These are phyloP conservation scores for Boletus tomentosulus DNA, from an alignment of 768 basidiomycete species.

Conservation along the genomic window DNA sequence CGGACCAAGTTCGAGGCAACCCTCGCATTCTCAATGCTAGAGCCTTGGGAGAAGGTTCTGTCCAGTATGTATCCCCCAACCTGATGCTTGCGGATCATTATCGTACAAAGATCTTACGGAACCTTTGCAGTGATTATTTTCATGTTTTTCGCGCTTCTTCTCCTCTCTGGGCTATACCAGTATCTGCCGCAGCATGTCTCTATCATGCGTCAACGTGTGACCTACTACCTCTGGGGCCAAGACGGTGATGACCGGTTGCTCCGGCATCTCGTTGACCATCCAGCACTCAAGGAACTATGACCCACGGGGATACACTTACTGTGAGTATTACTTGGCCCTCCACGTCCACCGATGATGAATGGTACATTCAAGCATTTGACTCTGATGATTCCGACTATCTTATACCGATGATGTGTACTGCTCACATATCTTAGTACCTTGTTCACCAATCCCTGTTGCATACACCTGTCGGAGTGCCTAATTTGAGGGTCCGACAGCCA, in stretches of 20 bases:
- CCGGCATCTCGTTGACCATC: slow-evolving; percentile 25
- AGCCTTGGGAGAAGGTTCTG: slow-evolving; percentile 66
- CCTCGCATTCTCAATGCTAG: slow-evolving; percentile 57
- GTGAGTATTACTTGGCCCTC: slow-evolving; percentile 12
- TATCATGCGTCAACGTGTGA: slow-evolving; percentile 50
- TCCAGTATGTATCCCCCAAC: slow-evolving; percentile 41
- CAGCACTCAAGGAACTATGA: slow-evolving; percentile 29
- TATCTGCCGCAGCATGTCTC: slow-evolving; percentile 60
- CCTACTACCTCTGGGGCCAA: slow-evolving; percentile 63
- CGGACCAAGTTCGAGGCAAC: slow-evolving; percentile 45
- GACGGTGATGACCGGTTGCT: slow-evolving; percentile 38
- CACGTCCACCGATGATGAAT: slow-evolving; percentile 4
- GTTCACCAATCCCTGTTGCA: slow-evolving; percentile 1
- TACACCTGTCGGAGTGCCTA: not conserved
- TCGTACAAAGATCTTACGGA: slow-evolving; percentile 4
- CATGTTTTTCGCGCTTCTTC: slow-evolving; percentile 37
- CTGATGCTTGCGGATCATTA: not conserved
- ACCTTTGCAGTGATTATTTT: slow-evolving; percentile 39
- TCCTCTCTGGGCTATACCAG: slow-evolving; percentile 48
- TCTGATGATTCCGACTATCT: slow-evolving; percentile 10
- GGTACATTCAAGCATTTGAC: slow-evolving; percentile 2
- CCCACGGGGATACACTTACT: not conserved
- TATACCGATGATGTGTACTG: slow-evolving; percentile 16
- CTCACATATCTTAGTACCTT: slow-evolving; percentile 3
- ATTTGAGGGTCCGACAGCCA: not conserved